Percentiles rank a stretch among this genome's conserved stretches.
Conservation (phyloP, 805 yeast species). For the Saccharomycopsis oosterbeekiorum region DNA sequence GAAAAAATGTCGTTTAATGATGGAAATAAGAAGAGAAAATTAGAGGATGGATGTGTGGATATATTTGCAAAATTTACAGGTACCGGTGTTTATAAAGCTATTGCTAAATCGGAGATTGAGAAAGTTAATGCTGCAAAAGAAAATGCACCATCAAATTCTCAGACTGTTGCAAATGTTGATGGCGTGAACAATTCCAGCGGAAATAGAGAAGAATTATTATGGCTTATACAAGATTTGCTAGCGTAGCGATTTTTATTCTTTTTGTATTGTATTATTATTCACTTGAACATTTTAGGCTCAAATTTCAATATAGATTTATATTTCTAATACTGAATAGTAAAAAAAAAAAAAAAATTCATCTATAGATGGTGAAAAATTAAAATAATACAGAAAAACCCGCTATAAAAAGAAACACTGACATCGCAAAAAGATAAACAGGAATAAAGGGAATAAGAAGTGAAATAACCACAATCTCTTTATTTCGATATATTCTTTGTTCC, state of each 20-base stretch:
- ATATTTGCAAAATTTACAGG: conserved; percentile 1
- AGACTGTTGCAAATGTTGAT: background rate
- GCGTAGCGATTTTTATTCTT: conserved; percentile 21
- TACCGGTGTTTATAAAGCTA: background rate
- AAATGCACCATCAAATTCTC: background rate
- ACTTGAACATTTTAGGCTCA: background rate
- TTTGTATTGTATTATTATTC: background rate
- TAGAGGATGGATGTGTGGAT: conserved; percentile 3
- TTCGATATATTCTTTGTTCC: background rate
- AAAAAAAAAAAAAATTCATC: background rate
- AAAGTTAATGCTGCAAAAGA: conserved; percentile 24
- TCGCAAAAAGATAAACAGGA: background rate
- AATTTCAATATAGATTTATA: background rate
- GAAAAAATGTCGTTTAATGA: background rate
- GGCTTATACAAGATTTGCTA: conserved; percentile 63
- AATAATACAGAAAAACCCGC: background rate
- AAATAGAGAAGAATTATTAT: conserved; percentile 56
- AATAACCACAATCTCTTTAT: background rate
- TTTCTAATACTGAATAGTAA: background rate
- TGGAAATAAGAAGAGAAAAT: conserved; percentile 6
- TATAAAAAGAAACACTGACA: background rate
- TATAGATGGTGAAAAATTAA: background rate
- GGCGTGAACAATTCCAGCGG: background rate
- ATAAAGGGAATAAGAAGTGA: background rate
- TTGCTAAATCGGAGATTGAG: conserved; percentile 22